Conservation (phyloP, 805 yeast genomes). For the Metschnikowia vanudenii region DNA sequence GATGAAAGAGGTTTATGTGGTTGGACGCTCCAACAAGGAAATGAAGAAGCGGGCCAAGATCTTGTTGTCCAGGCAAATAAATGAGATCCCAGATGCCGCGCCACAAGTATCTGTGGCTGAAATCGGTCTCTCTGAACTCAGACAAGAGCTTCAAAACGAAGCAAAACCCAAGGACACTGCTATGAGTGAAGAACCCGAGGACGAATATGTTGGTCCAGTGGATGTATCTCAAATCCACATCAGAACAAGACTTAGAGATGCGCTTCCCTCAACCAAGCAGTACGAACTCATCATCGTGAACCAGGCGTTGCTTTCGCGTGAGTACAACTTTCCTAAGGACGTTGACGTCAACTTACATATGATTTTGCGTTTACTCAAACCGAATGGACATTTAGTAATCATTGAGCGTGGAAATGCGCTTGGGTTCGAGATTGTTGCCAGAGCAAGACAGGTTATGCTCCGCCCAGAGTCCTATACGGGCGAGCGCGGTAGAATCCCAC, state of each 20-base stretch:
- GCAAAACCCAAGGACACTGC: too few species aligned
- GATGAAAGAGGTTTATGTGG: slow-evolving; percentile 66
- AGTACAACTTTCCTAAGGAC: slow-evolving; percentile 63
- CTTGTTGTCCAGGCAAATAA: slow-evolving; percentile 65
- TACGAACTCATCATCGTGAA: slow-evolving; percentile 84
- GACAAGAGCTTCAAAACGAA: slow-evolving; percentile 9
- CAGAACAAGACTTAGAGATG: slow-evolving; percentile 53
- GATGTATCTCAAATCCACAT: slow-evolving; percentile 55
- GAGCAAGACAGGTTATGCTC: slow-evolving; percentile 88
- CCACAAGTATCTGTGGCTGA: background rate
- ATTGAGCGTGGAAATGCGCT: slow-evolving; percentile 87
- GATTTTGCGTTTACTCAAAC: slow-evolving; percentile 60
- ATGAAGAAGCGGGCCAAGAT: slow-evolving; percentile 83
- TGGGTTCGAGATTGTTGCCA: slow-evolving; percentile 84
- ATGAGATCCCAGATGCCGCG: slow-evolving; percentile 32
- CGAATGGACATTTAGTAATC: slow-evolving; percentile 76
- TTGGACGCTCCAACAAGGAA: slow-evolving; percentile 54
- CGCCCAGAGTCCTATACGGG: slow-evolving; percentile 69
- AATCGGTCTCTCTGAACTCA: background rate
- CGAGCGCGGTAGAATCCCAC: slow-evolving; percentile 63
- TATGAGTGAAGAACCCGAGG: slow-evolving; percentile 20
- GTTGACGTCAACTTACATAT: slow-evolving; percentile 66
- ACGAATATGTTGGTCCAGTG: slow-evolving; percentile 44
- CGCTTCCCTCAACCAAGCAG: slow-evolving; percentile 49
- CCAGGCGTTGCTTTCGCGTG: slow-evolving; percentile 67